Evolutionary conservation across 108 stramenopile genomes (phyloP), one percentile per base, ranked within the genome.

Genomic region (Aurantiochytrium sp.): DNA sequence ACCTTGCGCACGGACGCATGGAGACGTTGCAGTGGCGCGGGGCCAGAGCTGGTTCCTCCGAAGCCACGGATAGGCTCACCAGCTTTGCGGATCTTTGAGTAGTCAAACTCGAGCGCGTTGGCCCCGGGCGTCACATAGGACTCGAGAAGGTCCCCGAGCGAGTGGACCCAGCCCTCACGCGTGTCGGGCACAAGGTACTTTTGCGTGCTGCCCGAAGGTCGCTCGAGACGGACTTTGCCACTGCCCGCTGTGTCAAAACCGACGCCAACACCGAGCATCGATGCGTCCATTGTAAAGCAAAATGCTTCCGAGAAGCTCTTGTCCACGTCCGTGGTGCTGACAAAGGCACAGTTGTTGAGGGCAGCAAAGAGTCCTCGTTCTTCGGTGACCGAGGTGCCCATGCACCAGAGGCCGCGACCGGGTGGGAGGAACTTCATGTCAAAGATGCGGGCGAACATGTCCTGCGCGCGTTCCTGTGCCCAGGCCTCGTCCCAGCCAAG

Each of bases 311-410:
- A 58, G 44, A 92, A 92, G 49, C 92, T 89, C 88, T 91, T 19
- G 6, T 88, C 42, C 60, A 90, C 16, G 5, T 87, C 92, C 44
- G 44, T 16, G 25, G 93, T 94, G 71, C 73, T 88, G 29, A 94
- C 93, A 58, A 94, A 94, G 2, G 93, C 93, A 91, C 93, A 94
- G 91, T 94, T 94, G 89, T 94, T 94, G 35, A 94, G 91, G 28
- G 93, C 92, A 14, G 93, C 93, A 88, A 92, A 94, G 21, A 93
- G 90, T n/a, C 87, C 45, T 29, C 92, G 51, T 44, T 94, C 91
- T 72, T 91, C 92, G 14, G 93, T 94, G 55, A 94, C 91, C 51
- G 91, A 58, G 18, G 93, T 73, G 49, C 93, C 93, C 93, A 94
- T 94, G 47, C 93, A 93, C 93, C 93, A 94, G 47, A 94, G 60